Base-by-base conservation (phyloP, 805 yeast genomes). In the Candida sphagnicola region DNA sequence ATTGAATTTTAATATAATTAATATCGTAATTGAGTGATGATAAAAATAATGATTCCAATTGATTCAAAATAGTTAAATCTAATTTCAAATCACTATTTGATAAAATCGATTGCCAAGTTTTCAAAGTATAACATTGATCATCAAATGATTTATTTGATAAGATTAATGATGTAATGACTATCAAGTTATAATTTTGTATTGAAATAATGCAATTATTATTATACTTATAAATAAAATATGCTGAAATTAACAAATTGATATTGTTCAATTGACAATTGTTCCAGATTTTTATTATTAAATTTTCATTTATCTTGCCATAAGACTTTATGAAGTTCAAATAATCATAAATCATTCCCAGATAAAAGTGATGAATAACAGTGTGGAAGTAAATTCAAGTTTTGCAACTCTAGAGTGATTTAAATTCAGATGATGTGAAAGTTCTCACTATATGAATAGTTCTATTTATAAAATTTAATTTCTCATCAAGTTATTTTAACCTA, bases 101-200 rank as follows among this genome's bases (percentile, higher is more conserved):
- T 42, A 15, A 48, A 44, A 10, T 56, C 47, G 42, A 48, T 54
- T 8, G 71, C 80, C 80, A 71, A 17, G 79, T 74, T 45, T 72
- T 72, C 47, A 71, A 57, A 2, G 78, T 72, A 43, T 72, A 74
- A 30, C 72, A 65, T 37, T 70, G 75, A 46, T 74, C 80, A 49
- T 74, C 75, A 41, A 56, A 61, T 16, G 69, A 56, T 51, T 74
- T 74, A 51, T 74, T 62, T 21, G 65, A 50, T 18, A 62, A 50
- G 2, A 62, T 47, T 11, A 62, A 42, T 13, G 62, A 46, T 19
- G 47, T 50, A 6, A 60, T 38, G 3, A 61, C 15, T 5, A 26
- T 26, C 12, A 26, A 26, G 12, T 26, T 26, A 13, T 8, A 26
- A 13, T 26, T 26, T n/a, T 26, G 6, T 5, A 26, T 26, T 8